Evolutionary conservation across 208 protist species (phyloP).

Genomic region (Acanthamoeba triangularis): DNA sequence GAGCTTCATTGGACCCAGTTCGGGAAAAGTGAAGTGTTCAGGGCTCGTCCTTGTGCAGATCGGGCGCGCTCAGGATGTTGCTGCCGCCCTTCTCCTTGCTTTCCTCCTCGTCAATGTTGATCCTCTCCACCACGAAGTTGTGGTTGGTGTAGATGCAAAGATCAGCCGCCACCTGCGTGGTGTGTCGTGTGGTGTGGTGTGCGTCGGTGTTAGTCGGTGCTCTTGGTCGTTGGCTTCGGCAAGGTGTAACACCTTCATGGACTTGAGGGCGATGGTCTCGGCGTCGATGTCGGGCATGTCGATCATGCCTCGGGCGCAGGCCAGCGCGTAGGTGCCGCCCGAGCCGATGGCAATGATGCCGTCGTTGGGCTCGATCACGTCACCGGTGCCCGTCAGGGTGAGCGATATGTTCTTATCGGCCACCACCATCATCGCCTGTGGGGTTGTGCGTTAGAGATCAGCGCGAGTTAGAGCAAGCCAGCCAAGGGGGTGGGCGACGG

Average conservation of each 20-base stretch:
- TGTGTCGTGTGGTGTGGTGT: neutral
- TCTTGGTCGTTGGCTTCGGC: too few relatives aligned
- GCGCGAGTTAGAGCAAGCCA: neutral
- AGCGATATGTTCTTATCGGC: slow-evolving; percentile 80
- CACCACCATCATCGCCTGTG: slow-evolving; percentile 79
- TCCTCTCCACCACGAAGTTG: slow-evolving; percentile 68
- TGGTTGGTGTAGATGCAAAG: slow-evolving; percentile 74
- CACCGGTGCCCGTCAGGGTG: slow-evolving; percentile 76
- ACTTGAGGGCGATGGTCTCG: slow-evolving; percentile 44
- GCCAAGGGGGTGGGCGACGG: neutral
- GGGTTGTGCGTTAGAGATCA: too few relatives aligned
- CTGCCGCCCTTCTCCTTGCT: neutral
- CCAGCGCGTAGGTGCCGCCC: neutral
- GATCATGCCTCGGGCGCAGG: slow-evolving; percentile 60
- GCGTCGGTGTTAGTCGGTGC: neutral
- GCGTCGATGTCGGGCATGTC: slow-evolving; percentile 64
- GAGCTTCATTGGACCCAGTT: too few relatives aligned
- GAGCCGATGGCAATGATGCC: slow-evolving; percentile 74
- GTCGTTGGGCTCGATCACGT: slow-evolving; percentile 79
- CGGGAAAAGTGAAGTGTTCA: neutral
- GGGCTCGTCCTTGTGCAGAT: slow-evolving; percentile 3
- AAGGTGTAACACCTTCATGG: neutral
- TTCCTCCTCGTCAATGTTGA: neutral
- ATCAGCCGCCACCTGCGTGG: slow-evolving; percentile 31
- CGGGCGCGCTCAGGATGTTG: neutral